Conservation (phyloP, 75 land plant species). For the Selaginella tamariscina region DNA sequence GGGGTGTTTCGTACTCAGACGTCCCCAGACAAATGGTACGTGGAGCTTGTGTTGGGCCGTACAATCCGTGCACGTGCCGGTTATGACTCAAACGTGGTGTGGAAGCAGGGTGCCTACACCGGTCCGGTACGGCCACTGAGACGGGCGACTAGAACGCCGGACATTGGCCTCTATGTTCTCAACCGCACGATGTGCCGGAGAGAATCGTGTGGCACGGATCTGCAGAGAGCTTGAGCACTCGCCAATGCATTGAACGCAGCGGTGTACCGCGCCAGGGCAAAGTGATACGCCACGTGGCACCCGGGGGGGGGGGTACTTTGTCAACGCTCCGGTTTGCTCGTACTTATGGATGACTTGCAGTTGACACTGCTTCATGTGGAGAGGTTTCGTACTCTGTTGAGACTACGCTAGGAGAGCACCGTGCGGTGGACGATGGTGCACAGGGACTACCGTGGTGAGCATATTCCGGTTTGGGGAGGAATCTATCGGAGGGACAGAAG, state of each 20-base stretch:
- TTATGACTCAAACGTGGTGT: constrained; percentile 26
- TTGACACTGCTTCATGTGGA: constrained; percentile 29
- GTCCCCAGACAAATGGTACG: constrained; percentile 29
- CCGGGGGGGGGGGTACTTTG: constrained; percentile 81
- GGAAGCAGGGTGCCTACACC: constrained; percentile 32
- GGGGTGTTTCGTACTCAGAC: constrained; percentile 33
- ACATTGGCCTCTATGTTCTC: constrained; percentile 51
- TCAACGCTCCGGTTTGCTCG: constrained; percentile 57
- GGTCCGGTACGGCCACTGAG: constrained; percentile 31
- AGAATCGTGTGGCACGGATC: constrained; percentile 46
- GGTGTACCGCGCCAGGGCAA: constrained; percentile 32
- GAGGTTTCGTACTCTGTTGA: constrained; percentile 39
- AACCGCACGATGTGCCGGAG: constrained; percentile 64
- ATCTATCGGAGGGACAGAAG: constrained; percentile 44
- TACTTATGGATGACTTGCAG: constrained; percentile 59
- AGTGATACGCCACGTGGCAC: constrained; percentile 56
- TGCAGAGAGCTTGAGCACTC: constrained; percentile 53
- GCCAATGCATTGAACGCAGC: constrained; percentile 32
- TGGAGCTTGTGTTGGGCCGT: constrained; percentile 30
- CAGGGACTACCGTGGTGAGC: constrained; percentile 38
- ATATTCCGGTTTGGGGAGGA: constrained; percentile 60
- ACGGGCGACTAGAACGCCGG: constrained; percentile 46
- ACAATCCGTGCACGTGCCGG: constrained; percentile 27
- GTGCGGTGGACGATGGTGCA: constrained; percentile 33
- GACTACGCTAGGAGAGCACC: constrained; percentile 45